Evolutionary conservation across 345 rosid genomes (phyloP).

Genomic region (Streptanthus diversifolius): DNA sequence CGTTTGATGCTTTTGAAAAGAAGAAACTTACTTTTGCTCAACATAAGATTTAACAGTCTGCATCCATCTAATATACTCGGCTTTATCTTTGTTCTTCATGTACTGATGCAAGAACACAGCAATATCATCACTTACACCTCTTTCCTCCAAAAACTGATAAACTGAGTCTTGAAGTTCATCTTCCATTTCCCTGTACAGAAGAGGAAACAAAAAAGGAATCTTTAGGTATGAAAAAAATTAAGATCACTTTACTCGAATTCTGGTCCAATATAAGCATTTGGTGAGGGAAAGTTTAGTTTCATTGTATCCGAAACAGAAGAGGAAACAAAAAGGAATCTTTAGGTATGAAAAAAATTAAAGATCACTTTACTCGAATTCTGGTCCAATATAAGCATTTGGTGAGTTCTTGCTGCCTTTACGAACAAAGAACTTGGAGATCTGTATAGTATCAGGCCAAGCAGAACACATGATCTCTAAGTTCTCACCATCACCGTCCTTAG

Average conservation of each 20-base stretch:
- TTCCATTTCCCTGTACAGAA: conserved; percentile 70
- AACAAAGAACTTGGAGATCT: conserved; percentile 52
- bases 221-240: not conserved
- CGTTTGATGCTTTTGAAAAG: not conserved
- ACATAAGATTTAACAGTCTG: conserved; percentile 60
- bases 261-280: no score
- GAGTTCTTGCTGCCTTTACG: conserved; percentile 36
- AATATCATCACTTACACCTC: conserved; percentile 65
- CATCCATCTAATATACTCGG: conserved; percentile 76
- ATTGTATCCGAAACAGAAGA: not conserved
- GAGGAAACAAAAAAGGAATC: not conserved
- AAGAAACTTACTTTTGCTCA: conserved; percentile 44
- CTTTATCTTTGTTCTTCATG: conserved; percentile 70
- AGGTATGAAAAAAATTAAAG: not conserved
- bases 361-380: conserved; percentile 60
- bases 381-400: conserved; percentile 53
- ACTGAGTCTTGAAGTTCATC: conserved; percentile 66
- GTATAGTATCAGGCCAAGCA: conserved; percentile 74
- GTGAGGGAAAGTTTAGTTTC: not conserved
- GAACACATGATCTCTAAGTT: conserved; percentile 72
- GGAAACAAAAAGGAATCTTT: not conserved
- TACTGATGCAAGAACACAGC: conserved; percentile 78
- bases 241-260: no score
- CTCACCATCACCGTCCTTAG: conserved; percentile 47
- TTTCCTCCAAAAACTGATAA: conserved; percentile 62